Evolutionary conservation across 2,329 filamentous ascomycete genomes (phyloP).

Genomic region (Coleophoma cylindrospora): DNA sequence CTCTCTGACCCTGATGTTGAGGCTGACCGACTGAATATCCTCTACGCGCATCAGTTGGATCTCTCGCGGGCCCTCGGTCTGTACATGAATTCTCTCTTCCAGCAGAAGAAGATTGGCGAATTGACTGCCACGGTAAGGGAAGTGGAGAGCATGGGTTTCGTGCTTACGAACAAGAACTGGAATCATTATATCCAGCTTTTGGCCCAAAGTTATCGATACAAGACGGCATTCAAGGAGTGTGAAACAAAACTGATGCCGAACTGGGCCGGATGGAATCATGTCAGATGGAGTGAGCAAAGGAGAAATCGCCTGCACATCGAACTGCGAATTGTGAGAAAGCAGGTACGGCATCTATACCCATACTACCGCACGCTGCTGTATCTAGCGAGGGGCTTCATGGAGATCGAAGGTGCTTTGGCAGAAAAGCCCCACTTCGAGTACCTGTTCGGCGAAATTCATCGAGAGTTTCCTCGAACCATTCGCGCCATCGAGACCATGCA

Average conservation of each 20-base stretch:
- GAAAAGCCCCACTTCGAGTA: conserved; percentile 15
- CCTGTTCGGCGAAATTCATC: conserved; percentile 19
- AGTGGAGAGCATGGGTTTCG: conserved; percentile 60
- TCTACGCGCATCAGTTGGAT: conserved; percentile 33
- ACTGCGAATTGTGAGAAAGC: conserved; percentile 14
- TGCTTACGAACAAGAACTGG: conserved; percentile 73
- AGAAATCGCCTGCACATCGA: conserved; percentile 20
- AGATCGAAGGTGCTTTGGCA: conserved; percentile 19
- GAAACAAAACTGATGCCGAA: conserved; percentile 73
- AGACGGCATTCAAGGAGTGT: conserved; percentile 68
- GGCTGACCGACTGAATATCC: conserved; percentile 1
- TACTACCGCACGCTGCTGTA: conserved; percentile 22
- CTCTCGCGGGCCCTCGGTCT: conserved; percentile 35
- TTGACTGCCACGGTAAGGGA: conserved; percentile 45
- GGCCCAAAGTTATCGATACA: conserved; percentile 49
- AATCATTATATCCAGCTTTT: conserved; percentile 71
- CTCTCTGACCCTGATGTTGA: conserved; percentile 6
- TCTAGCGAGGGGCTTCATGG: conserved; percentile 20
- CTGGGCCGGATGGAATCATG: conserved; percentile 66
- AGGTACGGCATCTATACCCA: conserved; percentile 20
- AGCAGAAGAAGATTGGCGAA: conserved; percentile 46
- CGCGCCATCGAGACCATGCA: conserved; percentile 24
- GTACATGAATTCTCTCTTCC: conserved; percentile 43
- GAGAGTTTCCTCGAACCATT: conserved; percentile 22
- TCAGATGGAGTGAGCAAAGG: conserved; percentile 15